Evolutionary conservation across 176 grass and related monocot species (phyloP).

Genomic region (Lolium multiflorum): DNA sequence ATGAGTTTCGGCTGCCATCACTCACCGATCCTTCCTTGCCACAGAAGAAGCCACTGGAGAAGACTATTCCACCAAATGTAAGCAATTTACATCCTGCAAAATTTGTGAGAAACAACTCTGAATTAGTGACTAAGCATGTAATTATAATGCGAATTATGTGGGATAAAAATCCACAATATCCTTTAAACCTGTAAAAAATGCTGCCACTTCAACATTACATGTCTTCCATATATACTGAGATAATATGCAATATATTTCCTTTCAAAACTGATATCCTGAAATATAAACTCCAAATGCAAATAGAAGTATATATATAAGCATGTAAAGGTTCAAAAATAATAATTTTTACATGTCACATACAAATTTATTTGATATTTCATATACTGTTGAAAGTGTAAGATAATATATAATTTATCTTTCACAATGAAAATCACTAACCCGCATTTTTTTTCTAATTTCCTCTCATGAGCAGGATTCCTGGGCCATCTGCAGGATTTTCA

Average conservation of each 20-base stretch:
- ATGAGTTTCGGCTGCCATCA: conserved; percentile 88
- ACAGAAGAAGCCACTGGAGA: conserved; percentile 80
- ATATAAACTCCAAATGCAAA: background rate
- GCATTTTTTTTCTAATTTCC: background rate
- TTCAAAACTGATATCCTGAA: conserved; percentile 10
- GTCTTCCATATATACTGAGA: background rate
- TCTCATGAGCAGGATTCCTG: conserved; percentile 82
- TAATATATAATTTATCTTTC: background rate
- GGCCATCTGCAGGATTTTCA: conserved; percentile 98
- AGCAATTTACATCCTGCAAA: conserved; percentile 43
- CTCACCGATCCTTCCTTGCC: conserved; percentile 61
- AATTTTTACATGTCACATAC: background rate
- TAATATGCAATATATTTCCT: background rate
- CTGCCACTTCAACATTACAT: background rate
- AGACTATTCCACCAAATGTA: conserved; percentile 87
- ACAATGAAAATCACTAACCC: conserved; percentile 24
- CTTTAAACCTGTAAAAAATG: background rate
- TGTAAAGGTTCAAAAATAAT: background rate
- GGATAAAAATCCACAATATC: background rate
- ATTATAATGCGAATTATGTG: conserved; percentile 19
- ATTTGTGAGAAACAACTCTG: conserved; percentile 8
- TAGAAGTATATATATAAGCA: conserved; percentile 1
- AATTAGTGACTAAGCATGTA: background rate
- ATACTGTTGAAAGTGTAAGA: conserved; percentile 8
- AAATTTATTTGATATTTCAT: conserved; percentile 17